Evolutionary conservation across 495 filamentous ascomycete species (phyloP).

Genomic region (Pseudevernia furfuracea): DNA sequence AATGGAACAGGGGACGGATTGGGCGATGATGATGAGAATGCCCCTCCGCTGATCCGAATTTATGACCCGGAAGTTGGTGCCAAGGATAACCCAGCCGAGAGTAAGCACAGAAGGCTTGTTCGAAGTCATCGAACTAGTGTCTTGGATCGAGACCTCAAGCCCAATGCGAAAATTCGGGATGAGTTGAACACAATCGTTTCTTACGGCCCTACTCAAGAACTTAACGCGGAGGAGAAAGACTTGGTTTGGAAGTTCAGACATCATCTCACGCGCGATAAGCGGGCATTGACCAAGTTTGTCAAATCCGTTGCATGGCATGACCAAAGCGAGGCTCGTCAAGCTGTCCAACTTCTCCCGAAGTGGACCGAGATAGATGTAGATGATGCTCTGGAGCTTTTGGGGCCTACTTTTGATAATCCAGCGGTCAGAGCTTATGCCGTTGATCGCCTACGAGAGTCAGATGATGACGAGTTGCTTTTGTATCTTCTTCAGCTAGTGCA

Average conservation of each 20-base stretch:
- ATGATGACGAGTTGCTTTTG: constrained; percentile 85
- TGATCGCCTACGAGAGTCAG: constrained; percentile 79
- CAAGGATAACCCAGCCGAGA: constrained; percentile 87
- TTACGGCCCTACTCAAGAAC: constrained; percentile 83
- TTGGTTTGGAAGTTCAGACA: constrained; percentile 95
- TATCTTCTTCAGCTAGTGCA: constrained; percentile 95
- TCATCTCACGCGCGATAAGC: constrained; percentile 84
- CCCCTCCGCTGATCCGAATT: constrained; percentile 62
- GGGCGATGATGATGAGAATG: constrained; percentile 45
- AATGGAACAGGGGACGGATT: constrained; percentile 46
- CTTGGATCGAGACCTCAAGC: constrained; percentile 86
- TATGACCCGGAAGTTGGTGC: constrained; percentile 92
- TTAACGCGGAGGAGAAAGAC: constrained; percentile 87
- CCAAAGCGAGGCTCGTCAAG: constrained; percentile 74
- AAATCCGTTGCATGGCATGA: constrained; percentile 95
- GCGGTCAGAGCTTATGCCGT: constrained; percentile 89
- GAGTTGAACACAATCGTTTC: constrained; percentile 85
- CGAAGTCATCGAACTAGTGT: constrained; percentile 89
- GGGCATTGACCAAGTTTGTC: constrained; percentile 92
- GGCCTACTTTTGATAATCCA: constrained; percentile 81
- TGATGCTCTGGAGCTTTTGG: constrained; percentile 89
- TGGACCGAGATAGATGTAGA: constrained; percentile 98
- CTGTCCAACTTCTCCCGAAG: constrained; percentile 78
- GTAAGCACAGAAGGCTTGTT: constrained; percentile 85
- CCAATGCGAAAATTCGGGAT: constrained; percentile 93